Evolutionary conservation across 768 basidiomycete species (phyloP).

Genomic region (Arthromyces matolae): DNA sequence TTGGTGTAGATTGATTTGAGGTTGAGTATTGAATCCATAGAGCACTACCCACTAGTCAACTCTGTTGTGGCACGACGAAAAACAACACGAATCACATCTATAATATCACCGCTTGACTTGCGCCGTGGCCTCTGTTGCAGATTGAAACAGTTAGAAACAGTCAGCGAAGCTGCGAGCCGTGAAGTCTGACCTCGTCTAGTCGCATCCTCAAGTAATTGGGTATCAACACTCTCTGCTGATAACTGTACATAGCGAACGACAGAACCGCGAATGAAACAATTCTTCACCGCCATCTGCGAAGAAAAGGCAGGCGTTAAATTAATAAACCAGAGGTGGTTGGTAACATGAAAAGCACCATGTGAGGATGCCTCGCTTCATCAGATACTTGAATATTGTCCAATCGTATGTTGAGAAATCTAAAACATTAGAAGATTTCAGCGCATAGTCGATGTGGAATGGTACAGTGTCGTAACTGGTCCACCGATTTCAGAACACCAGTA

Average conservation of each 20-base stretch:
- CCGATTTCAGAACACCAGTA: slow-evolving; percentile 92
- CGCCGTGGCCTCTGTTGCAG: slow-evolving; percentile 43
- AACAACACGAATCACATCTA: slow-evolving; percentile 7
- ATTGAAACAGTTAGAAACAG: no score
- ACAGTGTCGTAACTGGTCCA: slow-evolving; percentile 76
- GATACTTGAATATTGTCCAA: slow-evolving; percentile 90
- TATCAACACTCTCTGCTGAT: slow-evolving; percentile 90
- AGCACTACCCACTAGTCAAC: slow-evolving; percentile 11
- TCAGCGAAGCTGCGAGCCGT: no score
- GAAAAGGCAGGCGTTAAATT: neutral
- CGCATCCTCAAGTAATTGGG: slow-evolving; percentile 92
- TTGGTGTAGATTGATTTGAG: slow-evolving; percentile 11
- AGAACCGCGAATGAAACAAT: slow-evolving; percentile 97
- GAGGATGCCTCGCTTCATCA: slow-evolving; percentile 91
- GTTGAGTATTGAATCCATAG: slow-evolving; percentile 1
- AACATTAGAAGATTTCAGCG: slow-evolving; percentile 6
- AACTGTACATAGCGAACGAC: slow-evolving; percentile 98
- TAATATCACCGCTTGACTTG: slow-evolving; percentile 39
- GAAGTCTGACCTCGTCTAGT: slow-evolving; percentile 80
- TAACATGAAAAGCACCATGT: slow-evolving; percentile 66
- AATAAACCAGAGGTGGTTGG: neutral
- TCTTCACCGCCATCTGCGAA: slow-evolving; percentile 92
- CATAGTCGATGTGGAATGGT: neutral
- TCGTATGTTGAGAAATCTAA: slow-evolving; percentile 91
- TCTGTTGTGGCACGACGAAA: slow-evolving; percentile 11